Evolutionary conservation across 139 green algal genomes (phyloP), one percentile per base, ranked within the genome.

Genomic region (Chlamydomonas incerta): DNA sequence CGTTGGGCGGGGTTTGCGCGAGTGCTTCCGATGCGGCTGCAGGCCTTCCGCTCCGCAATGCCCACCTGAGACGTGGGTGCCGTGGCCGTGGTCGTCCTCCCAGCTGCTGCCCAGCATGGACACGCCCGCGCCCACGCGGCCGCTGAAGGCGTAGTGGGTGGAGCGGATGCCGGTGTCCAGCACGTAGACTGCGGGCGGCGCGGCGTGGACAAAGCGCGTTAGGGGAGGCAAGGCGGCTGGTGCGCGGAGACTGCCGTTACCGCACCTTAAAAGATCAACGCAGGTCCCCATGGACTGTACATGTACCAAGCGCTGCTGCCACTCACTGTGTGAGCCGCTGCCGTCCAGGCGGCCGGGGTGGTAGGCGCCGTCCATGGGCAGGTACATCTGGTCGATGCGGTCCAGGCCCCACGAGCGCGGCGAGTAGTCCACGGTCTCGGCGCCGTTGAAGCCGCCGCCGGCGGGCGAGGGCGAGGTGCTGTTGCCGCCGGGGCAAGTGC

Each of bases 21-120:
- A n/a, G n/a, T n/a, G n/a, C n/a, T n/a, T n/a, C n/a, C n/a, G n/a
- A n/a, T n/a, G 14, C 34, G 72, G 10, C 33, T 2, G 31, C 29
- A 9, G 37, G 52, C n/a, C n/a, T n/a, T n/a, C n/a, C n/a, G n/a
- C n/a, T n/a, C n/a, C n/a, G n/a, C n/a, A n/a, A n/a, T 50, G 37
- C 74, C 14, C 68, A 46, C 77, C 77, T 11, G 91, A 88, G 2
- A 93, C 93, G 76, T 96, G 94, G 0, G 92, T 96, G 37, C 94
- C 94, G 66, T 96, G 93, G 14, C 93, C 94, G 70, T 96, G 90
- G 83, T 92, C 88, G 52, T 92, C 88, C 37, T 41, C 24, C 34
- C 46, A 76, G 68, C 47, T 73, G 68, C 70, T 17, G n/a, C 85
- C 82, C 29, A 91, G 20, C 3, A 86, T 65, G 31, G 72, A 67